A percentile compares a stretch with the other conserved stretches of the same genome.
These are phyloP conservation scores for Pythium vanterpoolii DNA, from an alignment of 352 stramenopile genomes.

Conservation along the genomic window DNA sequence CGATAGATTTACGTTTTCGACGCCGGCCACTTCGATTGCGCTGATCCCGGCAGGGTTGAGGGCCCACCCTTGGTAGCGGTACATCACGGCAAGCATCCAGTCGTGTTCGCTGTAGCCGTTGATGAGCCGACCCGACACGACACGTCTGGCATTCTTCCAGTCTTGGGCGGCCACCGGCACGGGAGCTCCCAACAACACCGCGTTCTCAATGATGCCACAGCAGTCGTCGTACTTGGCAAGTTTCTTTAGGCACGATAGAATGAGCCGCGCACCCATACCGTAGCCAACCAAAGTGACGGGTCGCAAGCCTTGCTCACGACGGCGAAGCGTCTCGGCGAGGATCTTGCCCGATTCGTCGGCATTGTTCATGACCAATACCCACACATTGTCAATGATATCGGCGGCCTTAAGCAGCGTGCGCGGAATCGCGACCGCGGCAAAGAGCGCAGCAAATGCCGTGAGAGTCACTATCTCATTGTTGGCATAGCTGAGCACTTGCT, in stretches of 20 bases:
- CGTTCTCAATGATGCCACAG: slow-evolving; percentile 86
- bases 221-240: slow-evolving; percentile 64
- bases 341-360: slow-evolving; percentile 72
- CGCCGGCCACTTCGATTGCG: slow-evolving; percentile 52
- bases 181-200: slow-evolving; percentile 81
- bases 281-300: slow-evolving; percentile 90
- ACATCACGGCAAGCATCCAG: slow-evolving; percentile 91
- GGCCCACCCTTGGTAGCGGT: slow-evolving; percentile 82
- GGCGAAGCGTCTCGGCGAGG: slow-evolving; percentile 60
- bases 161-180: slow-evolving; percentile 53
- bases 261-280: slow-evolving; percentile 85
- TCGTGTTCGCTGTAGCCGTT: slow-evolving; percentile 91
- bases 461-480: slow-evolving; percentile 74
- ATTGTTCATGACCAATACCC: slow-evolving; percentile 77
- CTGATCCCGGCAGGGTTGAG: slow-evolving; percentile 75
- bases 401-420: slow-evolving; percentile 60
- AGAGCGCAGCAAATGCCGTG: slow-evolving; percentile 71
- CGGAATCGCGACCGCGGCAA: slow-evolving; percentile 70
- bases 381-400: slow-evolving; percentile 85
- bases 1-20: slow-evolving; percentile 86
- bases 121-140: slow-evolving; percentile 86
- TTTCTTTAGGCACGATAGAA: slow-evolving; percentile 89
- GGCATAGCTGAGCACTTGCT: slow-evolving; percentile 66
- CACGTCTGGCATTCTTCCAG: slow-evolving; percentile 60
- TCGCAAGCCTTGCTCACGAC: slow-evolving; percentile 68